phyloP scores from a whole-genome alignment of 2,329 filamentous ascomycete genomes.

The Fusarium proliferatum region DNA sequence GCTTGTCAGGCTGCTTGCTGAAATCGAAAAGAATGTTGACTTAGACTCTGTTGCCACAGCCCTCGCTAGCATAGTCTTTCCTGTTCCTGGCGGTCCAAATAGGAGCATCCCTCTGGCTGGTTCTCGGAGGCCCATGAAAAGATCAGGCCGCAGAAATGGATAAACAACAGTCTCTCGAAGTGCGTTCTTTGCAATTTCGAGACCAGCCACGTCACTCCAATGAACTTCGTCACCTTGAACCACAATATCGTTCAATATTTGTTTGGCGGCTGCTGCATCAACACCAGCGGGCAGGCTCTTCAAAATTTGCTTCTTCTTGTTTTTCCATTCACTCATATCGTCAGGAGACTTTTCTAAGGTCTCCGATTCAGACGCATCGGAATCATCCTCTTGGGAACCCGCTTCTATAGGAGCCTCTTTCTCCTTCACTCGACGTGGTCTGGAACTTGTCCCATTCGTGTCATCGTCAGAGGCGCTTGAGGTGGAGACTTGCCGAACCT shows the following conservation, averaged over 20 bases:
- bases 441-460: slow-evolving; percentile 36
- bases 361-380: slow-evolving; percentile 56
- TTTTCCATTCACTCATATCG: slow-evolving; percentile 67
- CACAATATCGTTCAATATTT: slow-evolving; percentile 96
- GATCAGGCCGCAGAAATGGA: slow-evolving; percentile 91
- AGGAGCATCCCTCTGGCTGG: slow-evolving; percentile 94
- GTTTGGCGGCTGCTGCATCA: slow-evolving; percentile 83
- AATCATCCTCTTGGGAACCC: slow-evolving; percentile 60
- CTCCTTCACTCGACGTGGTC: slow-evolving; percentile 43
- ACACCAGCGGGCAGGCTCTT: slow-evolving; percentile 84
- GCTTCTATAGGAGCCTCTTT: slow-evolving; percentile 51
- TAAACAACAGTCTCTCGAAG: slow-evolving; percentile 97
- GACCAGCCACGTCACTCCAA: slow-evolving; percentile 92
- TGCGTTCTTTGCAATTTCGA: slow-evolving; percentile 90
- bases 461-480: slow-evolving; percentile 47
- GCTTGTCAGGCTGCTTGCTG: slow-evolving; percentile 90
- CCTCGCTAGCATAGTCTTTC: slow-evolving; percentile 97
- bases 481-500: slow-evolving; percentile 31
- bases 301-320: slow-evolving; percentile 72
- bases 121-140: slow-evolving; percentile 95
- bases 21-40: slow-evolving; percentile 97
- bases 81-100: slow-evolving; percentile 96
- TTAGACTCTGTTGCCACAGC: slow-evolving; percentile 92
- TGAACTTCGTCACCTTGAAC: slow-evolving; percentile 94
- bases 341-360: slow-evolving; percentile 47